These are phyloP conservation scores for Rhizophora apiculata DNA, from an alignment of 345 rosid genomes.

Conservation along the genomic window DNA sequence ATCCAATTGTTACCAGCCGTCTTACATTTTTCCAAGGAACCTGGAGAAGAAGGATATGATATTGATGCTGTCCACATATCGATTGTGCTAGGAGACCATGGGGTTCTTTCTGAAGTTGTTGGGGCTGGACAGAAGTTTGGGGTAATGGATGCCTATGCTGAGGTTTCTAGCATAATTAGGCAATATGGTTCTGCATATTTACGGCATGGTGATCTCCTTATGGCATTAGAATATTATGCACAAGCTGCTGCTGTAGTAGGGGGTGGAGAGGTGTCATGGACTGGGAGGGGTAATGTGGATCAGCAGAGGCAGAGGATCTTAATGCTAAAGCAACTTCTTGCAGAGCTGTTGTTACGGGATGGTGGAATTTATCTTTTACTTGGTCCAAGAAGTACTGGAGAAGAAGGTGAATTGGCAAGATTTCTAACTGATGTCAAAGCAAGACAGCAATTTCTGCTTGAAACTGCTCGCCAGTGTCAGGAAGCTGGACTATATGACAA, in stretches of 20 bases:
- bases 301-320: conserved; percentile 85
- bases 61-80: conserved; percentile 83
- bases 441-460: conserved; percentile 80
- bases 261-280: conserved; percentile 87
- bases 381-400: conserved; percentile 84
- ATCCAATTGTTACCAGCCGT: conserved; percentile 85
- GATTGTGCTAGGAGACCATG: conserved; percentile 77
- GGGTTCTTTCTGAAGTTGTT: conserved; percentile 65
- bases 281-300: conserved; percentile 71
- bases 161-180: conserved; percentile 87
- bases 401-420: conserved; percentile 84
- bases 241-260: conserved; percentile 97
- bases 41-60: conserved; percentile 70
- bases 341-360: conserved; percentile 83
- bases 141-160: conserved; percentile 86
- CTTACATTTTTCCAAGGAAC: conserved; percentile 77
- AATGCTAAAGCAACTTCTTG: conserved; percentile 88
- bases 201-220: conserved; percentile 65
- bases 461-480: conserved; percentile 82
- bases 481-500: conserved; percentile 91
- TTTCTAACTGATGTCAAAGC: conserved; percentile 57
- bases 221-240: conserved; percentile 88
- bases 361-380: conserved; percentile 78
- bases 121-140: conserved; percentile 65
- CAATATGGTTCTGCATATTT: conserved; percentile 83